Conservation (phyloP, 352 stramenopile genomes). For the Phytophthora foliorum region DNA sequence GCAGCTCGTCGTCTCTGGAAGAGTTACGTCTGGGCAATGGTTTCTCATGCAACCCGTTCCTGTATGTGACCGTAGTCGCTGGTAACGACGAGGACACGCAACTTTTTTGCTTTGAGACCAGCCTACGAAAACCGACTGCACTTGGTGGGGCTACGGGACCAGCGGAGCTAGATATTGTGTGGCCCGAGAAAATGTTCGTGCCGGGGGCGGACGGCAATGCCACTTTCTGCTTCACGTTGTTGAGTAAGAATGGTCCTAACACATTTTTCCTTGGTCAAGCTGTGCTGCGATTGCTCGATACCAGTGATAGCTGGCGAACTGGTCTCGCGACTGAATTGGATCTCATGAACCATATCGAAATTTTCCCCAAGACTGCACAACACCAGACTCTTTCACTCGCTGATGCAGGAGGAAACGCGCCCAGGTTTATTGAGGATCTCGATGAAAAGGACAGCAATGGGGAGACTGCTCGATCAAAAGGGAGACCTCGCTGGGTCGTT, state of each 20-base stretch:
- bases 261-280: conserved; percentile 80
- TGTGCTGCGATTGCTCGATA: conserved; percentile 58
- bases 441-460: conserved; percentile 11
- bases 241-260: conserved; percentile 83
- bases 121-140: conserved; percentile 42
- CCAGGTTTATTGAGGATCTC: conserved; percentile 20
- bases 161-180: conserved; percentile 51
- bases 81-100: conserved; percentile 72
- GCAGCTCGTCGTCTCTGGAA: conserved; percentile 27
- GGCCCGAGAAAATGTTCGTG: conserved; percentile 71
- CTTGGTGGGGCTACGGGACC: neutral
- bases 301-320: conserved; percentile 52
- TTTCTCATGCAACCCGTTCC: conserved; percentile 79
- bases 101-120: conserved; percentile 79
- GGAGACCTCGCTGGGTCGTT: conserved; percentile 39
- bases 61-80: conserved; percentile 78
- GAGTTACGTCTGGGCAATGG: conserved; percentile 73
- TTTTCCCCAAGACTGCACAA: conserved; percentile 72
- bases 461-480: conserved; percentile 6
- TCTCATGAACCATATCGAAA: conserved; percentile 57
- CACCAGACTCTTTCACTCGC: conserved; percentile 54
- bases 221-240: conserved; percentile 74
- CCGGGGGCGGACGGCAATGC: conserved; percentile 74
- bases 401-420: conserved; percentile 29
- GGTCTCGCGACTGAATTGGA: conserved; percentile 51